Evolutionary conservation across 2,329 filamentous ascomycete genomes (phyloP).

Genomic region (Chaetomiaceae sp.): DNA sequence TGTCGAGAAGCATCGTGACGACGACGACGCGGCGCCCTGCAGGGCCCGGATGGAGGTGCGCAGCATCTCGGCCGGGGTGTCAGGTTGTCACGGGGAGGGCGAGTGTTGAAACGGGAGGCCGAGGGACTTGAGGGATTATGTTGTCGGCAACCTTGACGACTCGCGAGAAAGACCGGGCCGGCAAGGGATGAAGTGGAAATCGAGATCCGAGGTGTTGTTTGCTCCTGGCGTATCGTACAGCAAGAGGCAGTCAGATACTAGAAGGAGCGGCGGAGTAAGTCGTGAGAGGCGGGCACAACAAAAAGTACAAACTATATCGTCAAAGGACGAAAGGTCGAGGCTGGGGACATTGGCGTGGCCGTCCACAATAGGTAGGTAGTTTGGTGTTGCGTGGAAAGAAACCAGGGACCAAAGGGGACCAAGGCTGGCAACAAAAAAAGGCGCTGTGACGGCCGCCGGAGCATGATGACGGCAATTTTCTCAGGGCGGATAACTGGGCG

Average conservation of each 20-base stretch:
- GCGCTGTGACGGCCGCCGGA: slow-evolving; percentile 15
- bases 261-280: slow-evolving; percentile 29
- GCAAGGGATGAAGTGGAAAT: slow-evolving; percentile 9
- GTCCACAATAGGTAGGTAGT: slow-evolving; percentile 3
- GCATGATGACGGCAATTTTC: slow-evolving; percentile 28
- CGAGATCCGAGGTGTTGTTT: slow-evolving; percentile 11
- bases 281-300: slow-evolving; percentile 4
- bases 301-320: slow-evolving; percentile 9
- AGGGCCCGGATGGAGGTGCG: slow-evolving; percentile 59
- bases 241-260: slow-evolving; percentile 12
- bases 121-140: slow-evolving; percentile 4
- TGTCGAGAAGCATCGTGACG: slow-evolving; percentile 40
- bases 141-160: background rate
- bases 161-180: slow-evolving; percentile 11
- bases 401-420: slow-evolving; percentile 3
- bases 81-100: background rate
- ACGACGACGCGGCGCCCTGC: slow-evolving; percentile 30
- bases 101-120: slow-evolving; percentile 1
- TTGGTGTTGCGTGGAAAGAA: slow-evolving; percentile 1
- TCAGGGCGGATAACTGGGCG: slow-evolving; percentile 6
- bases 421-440: slow-evolving; percentile 9
- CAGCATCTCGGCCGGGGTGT: slow-evolving; percentile 57
- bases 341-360: slow-evolving; percentile 19
- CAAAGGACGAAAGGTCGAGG: slow-evolving; percentile 18
- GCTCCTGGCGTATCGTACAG: slow-evolving; percentile 7